Evolutionary conservation across 2,329 filamentous ascomycete species (phyloP), one percentile per base, ranked within the genome.

Genomic region (Pseudopyricularia cyperi): DNA sequence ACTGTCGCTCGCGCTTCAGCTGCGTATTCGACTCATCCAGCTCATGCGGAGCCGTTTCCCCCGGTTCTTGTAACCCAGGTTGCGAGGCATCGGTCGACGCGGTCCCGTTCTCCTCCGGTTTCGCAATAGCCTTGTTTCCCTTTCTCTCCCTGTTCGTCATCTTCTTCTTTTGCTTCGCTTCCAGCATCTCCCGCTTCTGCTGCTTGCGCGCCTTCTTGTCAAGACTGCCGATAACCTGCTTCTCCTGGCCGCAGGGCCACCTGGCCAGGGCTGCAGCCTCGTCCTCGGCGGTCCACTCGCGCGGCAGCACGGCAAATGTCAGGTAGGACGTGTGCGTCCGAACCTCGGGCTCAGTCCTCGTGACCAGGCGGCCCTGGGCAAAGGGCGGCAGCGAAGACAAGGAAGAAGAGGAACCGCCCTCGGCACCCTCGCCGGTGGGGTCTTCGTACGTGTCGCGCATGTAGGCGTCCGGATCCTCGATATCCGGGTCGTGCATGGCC

Each of bases 311-410:
- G 0, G 93, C 93, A 70, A 98, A 98, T 4, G 94, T 86, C 4
- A 98, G 76, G 65, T 98, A 98, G n/a, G 87, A 93, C 0, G 93
- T 98, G 67, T 98, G 93, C 7, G 87, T 93, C 75, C 95, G 96
- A 55, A 97, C 71, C 62, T 98, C 93, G 0, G 82, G 72, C 69
- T 98, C 93, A 0, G 87, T 82, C 24, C 89, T 79, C 60, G 94
- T 88, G 30, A 89, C 76, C 39, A 97, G 62, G 28, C 80, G 79
- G 1, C 93, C 93, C 55, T 90, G 80, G 63, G 85, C 79, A 70
- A 83, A 95, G 1, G 77, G 65, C 55, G 12, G 54, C 57, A 19
- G n/a, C n/a, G n/a, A n/a, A n/a, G n/a, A n/a, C n/a, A n/a, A n/a
- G n/a, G n/a, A n/a, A n/a, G n/a, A n/a, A n/a, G n/a, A n/a, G n/a